These are phyloP conservation scores for Exophiala lecanii-corni DNA, from an alignment of 2,329 filamentous ascomycete genomes.

Conservation along the genomic window DNA sequence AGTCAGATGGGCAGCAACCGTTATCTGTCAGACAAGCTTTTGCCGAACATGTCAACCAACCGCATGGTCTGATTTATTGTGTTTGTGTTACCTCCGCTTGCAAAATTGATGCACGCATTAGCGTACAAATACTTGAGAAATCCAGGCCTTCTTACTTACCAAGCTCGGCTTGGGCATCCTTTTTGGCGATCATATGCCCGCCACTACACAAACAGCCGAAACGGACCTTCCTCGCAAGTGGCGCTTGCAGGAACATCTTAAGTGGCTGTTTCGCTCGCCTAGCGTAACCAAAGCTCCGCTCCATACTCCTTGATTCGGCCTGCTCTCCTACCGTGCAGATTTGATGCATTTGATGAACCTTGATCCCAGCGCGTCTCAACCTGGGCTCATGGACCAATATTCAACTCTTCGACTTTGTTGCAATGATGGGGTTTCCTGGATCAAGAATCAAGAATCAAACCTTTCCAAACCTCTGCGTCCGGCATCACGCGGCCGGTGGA, in stretches of 20 bases:
- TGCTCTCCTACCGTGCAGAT: constrained; percentile 3
- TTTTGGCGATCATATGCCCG: constrained; percentile 7
- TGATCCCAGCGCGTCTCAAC: constrained; percentile 1
- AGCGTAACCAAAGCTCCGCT: constrained; percentile 12
- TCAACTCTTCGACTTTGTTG: not conserved
- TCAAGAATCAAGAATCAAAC: no score
- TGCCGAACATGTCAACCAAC: constrained; percentile 4
- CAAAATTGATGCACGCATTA: constrained; percentile 8
- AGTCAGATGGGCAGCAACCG: constrained; percentile 4
- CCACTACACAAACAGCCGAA: constrained; percentile 12
- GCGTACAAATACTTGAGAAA: not conserved
- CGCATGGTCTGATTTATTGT: constrained; percentile 1
- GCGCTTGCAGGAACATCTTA: constrained; percentile 21
- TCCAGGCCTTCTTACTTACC: constrained; percentile 10
- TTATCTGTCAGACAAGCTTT: constrained; percentile 18
- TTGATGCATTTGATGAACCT: constrained; percentile 2
- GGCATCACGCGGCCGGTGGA: no score
- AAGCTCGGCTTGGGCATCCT: constrained; percentile 19
- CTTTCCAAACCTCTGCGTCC: no score
- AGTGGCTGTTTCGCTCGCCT: constrained; percentile 15
- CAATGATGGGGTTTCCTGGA: no score
- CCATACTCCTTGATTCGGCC: constrained; percentile 18
- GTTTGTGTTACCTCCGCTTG: constrained; percentile 11
- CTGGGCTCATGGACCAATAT: not conserved
- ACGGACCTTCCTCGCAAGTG: constrained; percentile 14